Percentiles rank a stretch among this genome's conserved stretches.
Conservation (phyloP, 2,329 filamentous ascomycete genomes). For the Paraphaeosphaeria minitans region DNA sequence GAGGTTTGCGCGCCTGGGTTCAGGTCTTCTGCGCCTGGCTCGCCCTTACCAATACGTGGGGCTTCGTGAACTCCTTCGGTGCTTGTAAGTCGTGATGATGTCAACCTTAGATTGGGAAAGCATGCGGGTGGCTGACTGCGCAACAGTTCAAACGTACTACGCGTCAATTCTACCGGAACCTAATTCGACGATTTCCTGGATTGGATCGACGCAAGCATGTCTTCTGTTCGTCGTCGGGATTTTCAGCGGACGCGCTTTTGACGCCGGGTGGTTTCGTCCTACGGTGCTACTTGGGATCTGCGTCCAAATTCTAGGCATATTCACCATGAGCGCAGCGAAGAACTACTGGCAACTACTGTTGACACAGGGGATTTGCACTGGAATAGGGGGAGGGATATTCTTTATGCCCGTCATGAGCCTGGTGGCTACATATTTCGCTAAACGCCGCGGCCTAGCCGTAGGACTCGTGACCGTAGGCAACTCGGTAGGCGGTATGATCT, state of each 20-base stretch:
- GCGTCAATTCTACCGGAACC: slow-evolving; percentile 36
- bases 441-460: slow-evolving; percentile 61
- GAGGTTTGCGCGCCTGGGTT: slow-evolving; percentile 44
- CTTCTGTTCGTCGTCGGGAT: slow-evolving; percentile 53
- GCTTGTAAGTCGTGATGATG: not conserved
- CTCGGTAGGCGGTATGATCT: slow-evolving; percentile 65
- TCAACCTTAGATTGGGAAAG: not conserved
- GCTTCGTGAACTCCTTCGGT: slow-evolving; percentile 31
- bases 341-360: slow-evolving; percentile 55
- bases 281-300: slow-evolving; percentile 49
- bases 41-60: slow-evolving; percentile 45
- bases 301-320: slow-evolving; percentile 53
- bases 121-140: not conserved
- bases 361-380: slow-evolving; percentile 40
- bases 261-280: slow-evolving; percentile 56
- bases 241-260: slow-evolving; percentile 55
- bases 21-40: slow-evolving; percentile 41
- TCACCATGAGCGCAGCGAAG: slow-evolving; percentile 56
- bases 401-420: slow-evolving; percentile 41
- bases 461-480: slow-evolving; percentile 64
- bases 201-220: slow-evolving; percentile 57
- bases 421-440: slow-evolving; percentile 62
- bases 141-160: slow-evolving; percentile 47
- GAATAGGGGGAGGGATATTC: slow-evolving; percentile 38
- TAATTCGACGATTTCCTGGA: slow-evolving; percentile 58